Percentiles rank a stretch among this genome's conserved stretches.
Conservation (phyloP, 2,329 filamentous ascomycete species). For the Penicillium sp. region DNA sequence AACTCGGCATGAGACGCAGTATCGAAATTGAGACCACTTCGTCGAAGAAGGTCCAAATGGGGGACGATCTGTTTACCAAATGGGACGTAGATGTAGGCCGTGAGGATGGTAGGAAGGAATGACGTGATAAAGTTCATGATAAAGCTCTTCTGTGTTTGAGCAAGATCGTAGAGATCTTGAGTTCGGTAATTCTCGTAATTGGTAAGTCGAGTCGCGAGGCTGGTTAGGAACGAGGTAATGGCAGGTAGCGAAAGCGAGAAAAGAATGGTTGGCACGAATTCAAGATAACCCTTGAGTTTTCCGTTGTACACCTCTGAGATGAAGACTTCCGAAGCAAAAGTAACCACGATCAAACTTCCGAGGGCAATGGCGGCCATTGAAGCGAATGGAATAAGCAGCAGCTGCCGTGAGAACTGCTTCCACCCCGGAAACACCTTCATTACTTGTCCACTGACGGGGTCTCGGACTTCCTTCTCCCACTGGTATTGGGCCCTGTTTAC, state of each 20-base stretch:
- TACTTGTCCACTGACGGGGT: slow-evolving; percentile 79
- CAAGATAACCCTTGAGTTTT: slow-evolving; percentile 78
- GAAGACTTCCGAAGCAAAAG: slow-evolving; percentile 93
- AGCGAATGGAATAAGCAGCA: slow-evolving; percentile 83
- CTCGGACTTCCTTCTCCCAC: slow-evolving; percentile 73
- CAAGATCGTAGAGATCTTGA: slow-evolving; percentile 75
- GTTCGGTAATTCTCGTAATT: slow-evolving; percentile 92
- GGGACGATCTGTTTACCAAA: slow-evolving; percentile 83
- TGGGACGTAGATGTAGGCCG: slow-evolving; percentile 90
- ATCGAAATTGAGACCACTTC: slow-evolving; percentile 44
- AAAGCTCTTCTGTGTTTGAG: slow-evolving; percentile 89
- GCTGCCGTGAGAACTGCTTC: slow-evolving; percentile 73
- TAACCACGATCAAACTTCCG: slow-evolving; percentile 78
- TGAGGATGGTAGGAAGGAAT: slow-evolving; percentile 88
- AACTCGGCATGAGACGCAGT: slow-evolving; percentile 59
- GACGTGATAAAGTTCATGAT: slow-evolving; percentile 96
- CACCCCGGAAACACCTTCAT: slow-evolving; percentile 72
- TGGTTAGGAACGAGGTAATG: slow-evolving; percentile 72
- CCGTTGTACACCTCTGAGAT: slow-evolving; percentile 92
- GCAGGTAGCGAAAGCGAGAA: slow-evolving; percentile 80
- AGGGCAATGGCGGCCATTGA: slow-evolving; percentile 69
- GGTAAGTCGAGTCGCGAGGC: slow-evolving; percentile 73
- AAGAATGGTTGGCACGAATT: slow-evolving; percentile 84
- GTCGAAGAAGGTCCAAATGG: slow-evolving; percentile 77
- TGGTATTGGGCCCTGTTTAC: slow-evolving; percentile 73